Conservation (phyloP, 441 rosid species). For the Euphorbia celastroides region DNA sequence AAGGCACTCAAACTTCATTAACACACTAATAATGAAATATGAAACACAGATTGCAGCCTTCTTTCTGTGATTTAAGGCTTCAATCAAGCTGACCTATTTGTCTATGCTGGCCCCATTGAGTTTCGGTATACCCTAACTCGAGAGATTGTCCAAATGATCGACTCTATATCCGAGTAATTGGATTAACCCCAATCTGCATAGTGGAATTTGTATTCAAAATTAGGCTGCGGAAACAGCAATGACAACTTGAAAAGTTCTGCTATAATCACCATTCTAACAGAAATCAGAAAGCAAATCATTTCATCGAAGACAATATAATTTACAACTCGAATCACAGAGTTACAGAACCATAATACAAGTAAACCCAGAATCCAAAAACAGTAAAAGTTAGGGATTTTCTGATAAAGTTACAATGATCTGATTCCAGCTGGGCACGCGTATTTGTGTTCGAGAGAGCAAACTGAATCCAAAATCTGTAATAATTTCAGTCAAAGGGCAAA, state of each 20-base stretch:
- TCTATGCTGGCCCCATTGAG: no score
- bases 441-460: not conserved
- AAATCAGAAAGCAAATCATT: not conserved
- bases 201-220: not conserved
- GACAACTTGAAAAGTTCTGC: not conserved
- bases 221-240: not conserved
- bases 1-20: no score
- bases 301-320: not conserved
- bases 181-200: no score
- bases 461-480: not conserved
- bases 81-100: no score
- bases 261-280: not conserved
- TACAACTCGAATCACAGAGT: no score
- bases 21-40: no score
- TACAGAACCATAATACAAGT: not conserved
- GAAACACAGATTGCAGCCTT: no score
- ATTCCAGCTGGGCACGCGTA: not conserved
- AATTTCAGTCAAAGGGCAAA: not conserved
- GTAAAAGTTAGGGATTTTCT: not conserved
- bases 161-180: no score
- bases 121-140: no score
- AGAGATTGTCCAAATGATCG: no score
- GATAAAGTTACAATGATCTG: conserved; percentile 5
- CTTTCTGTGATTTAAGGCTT: no score
- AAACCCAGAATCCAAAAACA: not conserved